Evolutionary conservation across 371 early-diverging fungal species (phyloP).

Genomic region (Basidiobolus meristosporus): DNA sequence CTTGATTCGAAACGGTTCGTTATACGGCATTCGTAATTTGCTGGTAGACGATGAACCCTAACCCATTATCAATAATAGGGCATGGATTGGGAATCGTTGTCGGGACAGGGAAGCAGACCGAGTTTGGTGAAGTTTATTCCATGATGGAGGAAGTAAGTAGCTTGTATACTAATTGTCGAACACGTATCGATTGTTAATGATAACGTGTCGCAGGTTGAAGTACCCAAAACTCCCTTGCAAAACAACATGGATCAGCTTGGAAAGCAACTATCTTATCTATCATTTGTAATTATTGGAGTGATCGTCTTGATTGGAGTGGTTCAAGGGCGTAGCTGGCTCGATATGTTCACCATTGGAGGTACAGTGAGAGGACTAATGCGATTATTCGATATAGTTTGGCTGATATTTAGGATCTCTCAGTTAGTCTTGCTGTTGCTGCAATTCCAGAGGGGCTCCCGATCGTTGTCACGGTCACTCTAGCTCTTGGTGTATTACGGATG

Average conservation of each 20-base stretch:
- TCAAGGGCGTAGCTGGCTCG: slow-evolving; percentile 74
- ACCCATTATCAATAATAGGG: slow-evolving; percentile 10
- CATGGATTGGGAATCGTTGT: slow-evolving; percentile 68
- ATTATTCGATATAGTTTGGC: too few relatives aligned
- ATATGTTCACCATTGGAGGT: slow-evolving; percentile 89
- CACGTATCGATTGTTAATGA: background rate
- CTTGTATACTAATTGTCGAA: background rate
- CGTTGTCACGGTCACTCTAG: slow-evolving; percentile 92
- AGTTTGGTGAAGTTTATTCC: slow-evolving; percentile 68
- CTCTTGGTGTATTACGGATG: slow-evolving; percentile 88
- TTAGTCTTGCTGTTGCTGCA: too few relatives aligned
- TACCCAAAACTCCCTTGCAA: slow-evolving; percentile 69
- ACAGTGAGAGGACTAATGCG: too few relatives aligned
- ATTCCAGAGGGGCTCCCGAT: slow-evolving; percentile 97
- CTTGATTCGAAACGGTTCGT: slow-evolving; percentile 44
- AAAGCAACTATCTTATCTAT: slow-evolving; percentile 61
- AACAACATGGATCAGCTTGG: slow-evolving; percentile 74
- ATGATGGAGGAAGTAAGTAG: slow-evolving; percentile 56
- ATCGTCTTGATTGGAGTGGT: slow-evolving; percentile 77
- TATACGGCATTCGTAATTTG: background rate
- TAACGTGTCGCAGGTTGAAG: slow-evolving; percentile 28
- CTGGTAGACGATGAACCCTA: background rate
- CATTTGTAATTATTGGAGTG: slow-evolving; percentile 73
- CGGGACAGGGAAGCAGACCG: slow-evolving; percentile 69
- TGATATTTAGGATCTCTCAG: too few relatives aligned